A percentile compares a stretch with the other conserved stretches of the same genome.
These are phyloP conservation scores for Lentinula raphanica DNA, from an alignment of 768 basidiomycete species.

Conservation along the genomic window DNA sequence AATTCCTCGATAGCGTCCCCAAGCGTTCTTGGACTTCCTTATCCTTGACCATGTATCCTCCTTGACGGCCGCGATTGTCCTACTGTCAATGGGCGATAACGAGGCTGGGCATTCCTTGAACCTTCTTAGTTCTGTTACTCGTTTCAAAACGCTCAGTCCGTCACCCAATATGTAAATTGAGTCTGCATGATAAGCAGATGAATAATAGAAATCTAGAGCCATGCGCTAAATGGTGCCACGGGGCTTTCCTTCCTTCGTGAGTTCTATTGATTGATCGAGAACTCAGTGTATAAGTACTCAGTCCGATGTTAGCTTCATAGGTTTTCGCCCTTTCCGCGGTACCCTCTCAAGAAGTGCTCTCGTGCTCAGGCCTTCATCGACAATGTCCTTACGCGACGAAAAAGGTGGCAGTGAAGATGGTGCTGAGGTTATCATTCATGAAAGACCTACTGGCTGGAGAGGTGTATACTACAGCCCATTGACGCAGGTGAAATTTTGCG, in stretches of 20 bases:
- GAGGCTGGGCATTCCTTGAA: neutral
- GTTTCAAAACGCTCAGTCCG: neutral
- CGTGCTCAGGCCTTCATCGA: neutral
- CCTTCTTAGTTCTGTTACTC: neutral
- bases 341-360: neutral
- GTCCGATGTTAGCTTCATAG: neutral
- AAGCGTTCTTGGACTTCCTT: neutral
- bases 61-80: neutral
- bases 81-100: neutral
- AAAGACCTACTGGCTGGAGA: constrained; percentile 45
- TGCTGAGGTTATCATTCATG: constrained; percentile 22
- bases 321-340: neutral
- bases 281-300: neutral
- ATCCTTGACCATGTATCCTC: neutral
- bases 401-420: constrained; percentile 4
- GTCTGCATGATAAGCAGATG: neutral
- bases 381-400: constrained; percentile 1
- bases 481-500: constrained; percentile 35
- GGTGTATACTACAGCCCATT: constrained; percentile 56
- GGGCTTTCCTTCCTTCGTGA: neutral
- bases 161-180: neutral
- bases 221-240: neutral
- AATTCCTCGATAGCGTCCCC: neutral
- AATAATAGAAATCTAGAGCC: neutral
- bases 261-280: neutral